Conservation (phyloP, 2,329 filamentous ascomycete species). For the Leptosphaerulina australis region DNA sequence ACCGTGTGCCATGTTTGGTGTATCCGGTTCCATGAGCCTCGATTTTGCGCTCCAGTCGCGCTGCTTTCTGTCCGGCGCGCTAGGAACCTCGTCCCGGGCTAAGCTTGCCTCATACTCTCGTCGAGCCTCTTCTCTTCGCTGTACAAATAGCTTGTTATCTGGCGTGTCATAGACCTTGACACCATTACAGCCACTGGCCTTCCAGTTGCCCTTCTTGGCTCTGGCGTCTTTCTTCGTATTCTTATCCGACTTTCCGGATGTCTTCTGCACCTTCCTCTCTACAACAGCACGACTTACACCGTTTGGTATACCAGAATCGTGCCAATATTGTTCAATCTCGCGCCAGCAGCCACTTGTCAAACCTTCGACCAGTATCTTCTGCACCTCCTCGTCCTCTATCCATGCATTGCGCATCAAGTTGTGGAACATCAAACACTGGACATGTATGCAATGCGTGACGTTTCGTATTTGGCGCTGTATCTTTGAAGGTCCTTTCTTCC, state of each 20-base stretch:
- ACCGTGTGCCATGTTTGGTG: slow-evolving; percentile 77
- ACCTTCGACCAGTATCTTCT: slow-evolving; percentile 38
- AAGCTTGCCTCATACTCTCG: slow-evolving; percentile 14
- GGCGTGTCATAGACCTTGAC: slow-evolving; percentile 38
- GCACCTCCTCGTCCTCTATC: slow-evolving; percentile 45
- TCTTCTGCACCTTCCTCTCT: slow-evolving; percentile 64
- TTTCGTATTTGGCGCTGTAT: slow-evolving; percentile 78
- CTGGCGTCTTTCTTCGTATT: slow-evolving; percentile 63
- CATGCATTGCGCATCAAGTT: slow-evolving; percentile 68
- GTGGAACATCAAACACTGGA: slow-evolving; percentile 86
- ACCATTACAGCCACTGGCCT: slow-evolving; percentile 51
- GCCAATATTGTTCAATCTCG: slow-evolving; percentile 52
- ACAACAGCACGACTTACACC: slow-evolving; percentile 77
- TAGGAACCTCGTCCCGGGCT: slow-evolving; percentile 41
- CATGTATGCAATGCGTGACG: slow-evolving; percentile 85
- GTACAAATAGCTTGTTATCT: slow-evolving; percentile 23
- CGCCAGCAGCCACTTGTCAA: slow-evolving; percentile 44
- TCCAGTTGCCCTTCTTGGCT: slow-evolving; percentile 41
- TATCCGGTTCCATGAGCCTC: slow-evolving; percentile 70
- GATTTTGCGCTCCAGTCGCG: slow-evolving; percentile 77
- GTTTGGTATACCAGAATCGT: slow-evolving; percentile 85
- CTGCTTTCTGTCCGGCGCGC: slow-evolving; percentile 51
- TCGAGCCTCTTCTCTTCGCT: slow-evolving; percentile 12
- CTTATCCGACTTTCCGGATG: slow-evolving; percentile 62
- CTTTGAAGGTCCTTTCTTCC: slow-evolving; percentile 85